Evolutionary conservation across 1,284 basidiomycete species (phyloP), one percentile per base, ranked within the genome.

Genomic region (Sphagnurus paluster): DNA sequence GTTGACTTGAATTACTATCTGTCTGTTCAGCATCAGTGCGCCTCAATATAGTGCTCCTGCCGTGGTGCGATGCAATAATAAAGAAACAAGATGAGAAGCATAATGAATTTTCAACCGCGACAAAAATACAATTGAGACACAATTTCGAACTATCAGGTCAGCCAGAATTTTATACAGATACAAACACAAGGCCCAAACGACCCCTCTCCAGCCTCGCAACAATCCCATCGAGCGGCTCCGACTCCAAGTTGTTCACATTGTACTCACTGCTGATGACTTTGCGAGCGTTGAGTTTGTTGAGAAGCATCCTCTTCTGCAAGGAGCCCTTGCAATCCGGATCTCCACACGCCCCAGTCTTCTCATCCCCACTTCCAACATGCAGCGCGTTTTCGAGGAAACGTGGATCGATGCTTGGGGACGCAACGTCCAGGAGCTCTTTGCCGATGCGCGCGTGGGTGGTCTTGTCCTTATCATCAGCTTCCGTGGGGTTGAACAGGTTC

Each of bases 401-500:
- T 2, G 78, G 75, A 52, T 78, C 64, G 16, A 80, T 60, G 2
- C 78, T 48, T 16, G 75, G 74, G 14, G 61, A 54, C 5, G 68
- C 66, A 24, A 79, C 68, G 46, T 82, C 76, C 19, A 81, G 59
- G 16, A 79, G 59, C 25, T 68, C 61, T 32, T 64, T 61, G 3
- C 63, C 56, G 11, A 72, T 50, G 32, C 54, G 57, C 8, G 53
- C 52, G 23, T 35, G 52, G 8, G 57, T 61, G 29, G 76, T 59
- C 10, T 63, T 65, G 42, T 67, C 65, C 41, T 76, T 76, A 42
- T 78, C 66, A 48, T 77, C 79, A 5, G 77, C 76, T 16, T 72
- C 67, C 3, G 76, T 80, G n/a, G 80, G 79, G 47, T 72, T 73
- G 61, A 79, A 80, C 16, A 80, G 66, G 48, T 76, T 76, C 28